Base-by-base conservation (phyloP, 225 moss, liverwort and hornwort species). In the Neckera pumila region DNA sequence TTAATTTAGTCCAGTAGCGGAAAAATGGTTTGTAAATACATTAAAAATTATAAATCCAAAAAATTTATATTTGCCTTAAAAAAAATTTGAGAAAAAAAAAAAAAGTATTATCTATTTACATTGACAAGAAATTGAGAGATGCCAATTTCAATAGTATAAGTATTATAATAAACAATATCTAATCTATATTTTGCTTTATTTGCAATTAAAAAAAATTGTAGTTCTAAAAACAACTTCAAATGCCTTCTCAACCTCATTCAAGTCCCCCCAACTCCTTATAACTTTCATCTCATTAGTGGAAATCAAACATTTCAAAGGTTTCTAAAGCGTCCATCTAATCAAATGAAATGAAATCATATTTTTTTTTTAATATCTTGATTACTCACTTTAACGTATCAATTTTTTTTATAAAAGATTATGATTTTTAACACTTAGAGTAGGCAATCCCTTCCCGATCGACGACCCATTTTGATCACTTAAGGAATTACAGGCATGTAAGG, bases 261-360 rank as follows among this genome's bases (percentile, higher is more conserved):
- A 9, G 3, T 26, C 2, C 5, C 2, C 0, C 5, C 0, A 26
- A 26, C 8, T 38, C 38, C 4, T 8, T 38, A 7, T 38, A 22
- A 69, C 0, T 38, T 26, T 42, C 26, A 71, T 40, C 25, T 40
- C 8, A 14, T 4, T 23, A 14, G 25, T 70, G 0, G 8, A 3
- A 40, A 70, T 40, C 5, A 42, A 40, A 9, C 42, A 15, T 14
- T 26, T 71, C 3, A 14, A 38, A 69, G 67, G 12, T 22, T 66
- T 67, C 0, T n/a, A 0, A n/a, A 22, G 38, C 0, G 2, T 9
- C 9, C 5, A 71, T 27, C 6, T 0, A 43, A 71, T 71, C 27
- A 72, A 72, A 9, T 42, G 17, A 71, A 71, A 72, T 16, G 0
- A 72, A 42, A 2, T 70, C 0, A 14, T 14, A 40, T 40, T 5